Evolutionary conservation across 140 eudicot genomes (phyloP).

Genomic region (Senecio squalidus): DNA sequence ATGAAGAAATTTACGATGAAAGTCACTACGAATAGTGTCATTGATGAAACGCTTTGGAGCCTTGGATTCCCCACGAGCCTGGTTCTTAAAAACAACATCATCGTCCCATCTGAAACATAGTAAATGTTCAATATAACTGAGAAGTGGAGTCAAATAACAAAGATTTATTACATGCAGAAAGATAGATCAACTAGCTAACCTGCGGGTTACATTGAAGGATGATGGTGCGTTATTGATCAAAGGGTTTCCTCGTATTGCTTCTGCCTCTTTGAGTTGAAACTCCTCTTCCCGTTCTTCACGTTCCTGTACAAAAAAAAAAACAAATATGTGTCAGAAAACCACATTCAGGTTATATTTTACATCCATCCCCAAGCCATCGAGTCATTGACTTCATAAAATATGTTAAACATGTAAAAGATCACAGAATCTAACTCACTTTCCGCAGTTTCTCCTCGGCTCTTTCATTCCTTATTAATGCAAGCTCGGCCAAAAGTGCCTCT

Average conservation of each 20-base stretch:
- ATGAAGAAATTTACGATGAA: conserved; percentile 92
- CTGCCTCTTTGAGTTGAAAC: conserved; percentile 83
- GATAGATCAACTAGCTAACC: conserved; percentile 46
- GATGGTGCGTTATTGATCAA: conserved; percentile 66
- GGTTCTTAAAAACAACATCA: conserved; percentile 98
- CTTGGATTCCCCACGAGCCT: conserved; percentile 93
- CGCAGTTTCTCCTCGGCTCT: conserved; percentile 83
- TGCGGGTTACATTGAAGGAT: conserved; percentile 70
- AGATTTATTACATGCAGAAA: neutral
- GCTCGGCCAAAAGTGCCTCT: conserved; percentile 95
- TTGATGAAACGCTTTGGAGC: conserved; percentile 86
- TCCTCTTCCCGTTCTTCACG: conserved; percentile 77
- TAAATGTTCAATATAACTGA: neutral
- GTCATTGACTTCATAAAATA: no score
- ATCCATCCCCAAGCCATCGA: neutral
- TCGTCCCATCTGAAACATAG: conserved; percentile 90
- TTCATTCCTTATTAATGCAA: conserved; percentile 81
- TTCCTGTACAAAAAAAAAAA: conserved; percentile 44
- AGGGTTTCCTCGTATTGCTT: conserved; percentile 83
- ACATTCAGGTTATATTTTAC: neutral
- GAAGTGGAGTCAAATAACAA: neutral
- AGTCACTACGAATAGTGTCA: conserved; percentile 89
- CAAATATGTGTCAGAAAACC: neutral
- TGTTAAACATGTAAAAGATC: no score
- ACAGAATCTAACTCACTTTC: conserved; percentile 40